These are phyloP conservation scores for Neoboletus magnificus DNA, from an alignment of 768 basidiomycete species.

Conservation along the genomic window DNA sequence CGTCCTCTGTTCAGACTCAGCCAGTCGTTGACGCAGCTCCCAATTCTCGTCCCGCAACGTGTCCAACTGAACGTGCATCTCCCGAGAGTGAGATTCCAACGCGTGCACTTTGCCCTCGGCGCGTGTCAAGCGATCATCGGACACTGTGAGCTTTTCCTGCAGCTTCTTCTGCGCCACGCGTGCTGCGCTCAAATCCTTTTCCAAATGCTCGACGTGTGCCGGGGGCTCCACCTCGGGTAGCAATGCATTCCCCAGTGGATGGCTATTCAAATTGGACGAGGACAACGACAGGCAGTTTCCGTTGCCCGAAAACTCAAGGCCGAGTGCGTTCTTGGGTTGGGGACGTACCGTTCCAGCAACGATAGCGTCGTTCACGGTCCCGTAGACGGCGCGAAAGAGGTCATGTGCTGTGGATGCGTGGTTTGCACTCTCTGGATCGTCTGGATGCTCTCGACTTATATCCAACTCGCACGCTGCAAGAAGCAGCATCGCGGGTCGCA, in stretches of 20 bases:
- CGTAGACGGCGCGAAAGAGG: constrained; percentile 32
- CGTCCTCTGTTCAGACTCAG: constrained; percentile 20
- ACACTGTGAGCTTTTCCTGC: constrained; percentile 17
- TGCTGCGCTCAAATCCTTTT: constrained; percentile 22
- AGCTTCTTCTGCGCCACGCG: constrained; percentile 14
- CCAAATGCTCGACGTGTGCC: constrained; percentile 20
- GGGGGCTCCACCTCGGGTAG: not conserved
- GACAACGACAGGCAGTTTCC: not conserved
- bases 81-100: constrained; percentile 24
- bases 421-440: constrained; percentile 15
- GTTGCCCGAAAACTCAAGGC: constrained; percentile 23
- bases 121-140: constrained; percentile 11
- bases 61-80: constrained; percentile 18
- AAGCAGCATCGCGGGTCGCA: constrained; percentile 30
- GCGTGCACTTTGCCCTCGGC: constrained; percentile 14
- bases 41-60: constrained; percentile 18
- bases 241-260: not conserved
- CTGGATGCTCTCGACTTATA: constrained; percentile 27
- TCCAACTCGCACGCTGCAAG: constrained; percentile 34
- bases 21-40: constrained; percentile 22
- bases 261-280: not conserved
- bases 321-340: constrained; percentile 20
- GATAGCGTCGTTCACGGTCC: constrained; percentile 21
- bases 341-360: constrained; percentile 14
- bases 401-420: constrained; percentile 24